Conservation (phyloP, 495 filamentous ascomycete genomes). For the Aspergillus ostianus region DNA sequence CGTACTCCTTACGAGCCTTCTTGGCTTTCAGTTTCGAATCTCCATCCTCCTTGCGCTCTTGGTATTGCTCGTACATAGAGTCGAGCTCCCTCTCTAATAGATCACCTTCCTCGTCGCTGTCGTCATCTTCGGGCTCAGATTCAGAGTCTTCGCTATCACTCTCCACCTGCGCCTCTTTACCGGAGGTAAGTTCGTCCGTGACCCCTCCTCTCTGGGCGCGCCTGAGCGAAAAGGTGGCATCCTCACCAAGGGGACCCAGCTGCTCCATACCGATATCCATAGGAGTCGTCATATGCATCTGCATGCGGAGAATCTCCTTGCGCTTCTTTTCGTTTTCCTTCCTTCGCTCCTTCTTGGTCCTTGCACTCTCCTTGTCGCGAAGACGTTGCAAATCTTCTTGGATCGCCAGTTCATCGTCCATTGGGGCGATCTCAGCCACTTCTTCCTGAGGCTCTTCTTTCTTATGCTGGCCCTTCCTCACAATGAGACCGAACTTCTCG, state of each 20-base stretch:
- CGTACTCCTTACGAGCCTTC: conserved; percentile 76
- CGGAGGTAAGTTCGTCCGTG: conserved; percentile 67
- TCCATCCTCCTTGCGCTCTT: conserved; percentile 69
- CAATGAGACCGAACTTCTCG: conserved; percentile 83
- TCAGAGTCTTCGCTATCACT: conserved; percentile 59
- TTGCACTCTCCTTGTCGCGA: conserved; percentile 68
- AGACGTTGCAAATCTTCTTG: conserved; percentile 82
- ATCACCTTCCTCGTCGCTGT: conserved; percentile 77
- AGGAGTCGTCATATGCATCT: conserved; percentile 93
- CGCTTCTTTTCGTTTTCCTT: conserved; percentile 87
- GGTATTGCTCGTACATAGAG: conserved; percentile 78
- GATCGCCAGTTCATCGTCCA: conserved; percentile 91
- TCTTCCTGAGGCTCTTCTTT: conserved; percentile 61
- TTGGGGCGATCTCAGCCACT: conserved; percentile 74
- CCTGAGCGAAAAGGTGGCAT: conserved; percentile 81
- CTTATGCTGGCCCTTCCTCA: conserved; percentile 57
- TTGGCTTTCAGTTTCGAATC: conserved; percentile 89
- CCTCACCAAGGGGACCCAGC: conserved; percentile 69
- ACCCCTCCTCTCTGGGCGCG: conserved; percentile 71
- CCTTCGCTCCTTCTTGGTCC: conserved; percentile 76
- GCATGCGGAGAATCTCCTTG: conserved; percentile 88
- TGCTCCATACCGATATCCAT: conserved; percentile 97
- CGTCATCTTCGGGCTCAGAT: conserved; percentile 56
- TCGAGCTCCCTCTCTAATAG: conserved; percentile 81
- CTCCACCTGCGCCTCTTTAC: conserved; percentile 65